phyloP scores from a whole-genome alignment of 106 monocot genomes.

The Ottelia alismoides region DNA sequence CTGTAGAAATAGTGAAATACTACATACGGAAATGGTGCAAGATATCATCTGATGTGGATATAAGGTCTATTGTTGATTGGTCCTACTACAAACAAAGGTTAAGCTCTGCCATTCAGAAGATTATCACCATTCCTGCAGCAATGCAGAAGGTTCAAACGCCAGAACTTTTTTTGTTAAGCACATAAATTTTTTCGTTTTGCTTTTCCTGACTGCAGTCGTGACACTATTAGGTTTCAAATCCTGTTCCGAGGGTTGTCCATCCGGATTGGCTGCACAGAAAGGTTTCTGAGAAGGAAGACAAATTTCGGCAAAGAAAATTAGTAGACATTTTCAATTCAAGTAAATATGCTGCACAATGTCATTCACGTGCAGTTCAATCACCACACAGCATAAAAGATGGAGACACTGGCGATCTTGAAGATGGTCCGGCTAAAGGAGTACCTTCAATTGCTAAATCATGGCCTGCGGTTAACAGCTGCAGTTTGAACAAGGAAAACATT shows the following conservation, averaged over 20 bases:
- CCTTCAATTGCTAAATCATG: conserved; percentile 13
- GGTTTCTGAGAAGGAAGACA: conserved; percentile 81
- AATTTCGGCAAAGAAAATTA: conserved; percentile 79
- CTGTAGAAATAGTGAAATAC: conserved; percentile 57
- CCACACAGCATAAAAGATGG: neutral
- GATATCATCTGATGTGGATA: conserved; percentile 57
- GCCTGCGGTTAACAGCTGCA: conserved; percentile 23
- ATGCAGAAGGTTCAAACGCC: conserved; percentile 77
- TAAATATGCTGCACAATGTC: conserved; percentile 16
- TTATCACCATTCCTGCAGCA: conserved; percentile 98
- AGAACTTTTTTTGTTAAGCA: neutral
- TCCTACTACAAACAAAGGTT: conserved; percentile 92
- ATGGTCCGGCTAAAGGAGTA: conserved; percentile 17
- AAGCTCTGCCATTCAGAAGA: conserved; percentile 92
- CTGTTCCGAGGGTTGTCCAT: conserved; percentile 89
- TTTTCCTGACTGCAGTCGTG: neutral
- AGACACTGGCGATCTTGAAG: conserved; percentile 53
- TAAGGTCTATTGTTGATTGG: conserved; percentile 93
- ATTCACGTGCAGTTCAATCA: neutral
- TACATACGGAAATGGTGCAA: conserved; percentile 95
- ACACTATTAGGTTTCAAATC: conserved; percentile 70
- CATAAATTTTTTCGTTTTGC: conserved; percentile 15
- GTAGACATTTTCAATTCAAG: conserved; percentile 47
- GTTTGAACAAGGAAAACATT: conserved; percentile 33
- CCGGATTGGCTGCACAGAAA: conserved; percentile 98